Base-by-base conservation (phyloP, 352 stramenopile genomes). In the Globisporangium echinulatum region DNA sequence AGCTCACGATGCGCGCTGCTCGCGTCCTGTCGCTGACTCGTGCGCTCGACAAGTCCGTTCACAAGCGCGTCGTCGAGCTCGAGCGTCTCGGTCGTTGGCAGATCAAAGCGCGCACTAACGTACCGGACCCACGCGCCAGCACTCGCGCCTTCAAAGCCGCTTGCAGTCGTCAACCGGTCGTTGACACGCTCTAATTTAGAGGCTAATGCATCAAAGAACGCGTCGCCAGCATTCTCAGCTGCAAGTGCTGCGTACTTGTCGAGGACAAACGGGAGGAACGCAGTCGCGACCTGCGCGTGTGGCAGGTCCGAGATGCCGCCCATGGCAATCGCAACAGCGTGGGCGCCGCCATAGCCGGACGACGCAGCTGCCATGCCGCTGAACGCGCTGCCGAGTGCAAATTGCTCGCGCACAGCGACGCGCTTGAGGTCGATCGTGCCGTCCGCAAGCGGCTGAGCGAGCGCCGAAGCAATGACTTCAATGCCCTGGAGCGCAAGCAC, bases 181-280 rank as follows among this genome's bases (percentile, higher is more conserved):
- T 64, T 38, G 9, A 79, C 74, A 11, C 66, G 55, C 56, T 85
- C 73, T 17, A 91, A 68, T 51, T 87, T 86, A 17, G 65, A 59
- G 40, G 59, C 57, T 13, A 91, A 63, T 17, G 74, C 71, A 37
- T 87, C 77, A 43, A 91, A 91, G 64, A 87, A 85, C 14, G 71
- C 67, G 50, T 91, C 81, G 46, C 79, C 81, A 33, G 70, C 68
- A 53, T 91, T 91, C 44, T 91, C 81, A 7, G 59, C 63, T 5
- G 69, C 65, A 36, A 91, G 58, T 37, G 72, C 58, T 1, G 65
- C 55, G 61, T 89, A 91, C 14, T 67, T 66, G 43, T 87, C 73
- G 37, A 91, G 77, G n/a, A 91, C 79, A 50, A 87, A 83, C 3
- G 81, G 81, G 19, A 89, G 50, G 54, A 91, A 87, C 9, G 71